Conservation (phyloP, 768 basidiomycete species). For the Lactarius vividus region DNA sequence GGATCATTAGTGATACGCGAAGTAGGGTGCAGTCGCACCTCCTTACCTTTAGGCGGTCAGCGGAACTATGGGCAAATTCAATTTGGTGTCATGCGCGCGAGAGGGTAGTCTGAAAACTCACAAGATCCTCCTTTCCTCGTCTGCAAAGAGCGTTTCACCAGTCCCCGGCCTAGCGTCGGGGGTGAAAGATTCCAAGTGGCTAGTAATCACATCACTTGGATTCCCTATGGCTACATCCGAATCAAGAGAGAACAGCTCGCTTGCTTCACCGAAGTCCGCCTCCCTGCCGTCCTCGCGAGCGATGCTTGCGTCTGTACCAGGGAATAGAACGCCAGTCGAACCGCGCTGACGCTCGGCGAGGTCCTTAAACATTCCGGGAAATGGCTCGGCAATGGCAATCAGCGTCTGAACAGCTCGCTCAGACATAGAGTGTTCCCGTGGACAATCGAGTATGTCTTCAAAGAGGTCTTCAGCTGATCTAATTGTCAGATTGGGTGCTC, state of each 20-base stretch:
- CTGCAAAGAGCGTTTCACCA: constrained; percentile 62
- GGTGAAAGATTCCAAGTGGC: constrained; percentile 61
- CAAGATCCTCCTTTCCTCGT: constrained; percentile 63
- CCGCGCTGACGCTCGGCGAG: constrained; percentile 34
- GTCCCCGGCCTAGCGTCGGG: constrained; percentile 68
- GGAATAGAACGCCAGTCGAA: constrained; percentile 54
- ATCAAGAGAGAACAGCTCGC: constrained; percentile 61
- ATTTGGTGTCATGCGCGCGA: neutral
- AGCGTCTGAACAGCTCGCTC: constrained; percentile 4
- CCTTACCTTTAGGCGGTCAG: constrained; percentile 67
- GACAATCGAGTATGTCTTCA: constrained; percentile 1
- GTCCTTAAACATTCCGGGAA: constrained; percentile 12
- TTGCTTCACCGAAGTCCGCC: constrained; percentile 53
- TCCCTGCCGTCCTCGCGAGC: constrained; percentile 54
- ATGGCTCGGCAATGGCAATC: constrained; percentile 11
- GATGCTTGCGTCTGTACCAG: constrained; percentile 61
- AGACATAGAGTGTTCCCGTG: neutral
- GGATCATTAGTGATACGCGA: neutral
- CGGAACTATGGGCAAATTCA: constrained; percentile 45
- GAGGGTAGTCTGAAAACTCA: constrained; percentile 35
- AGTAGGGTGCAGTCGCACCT: neutral
- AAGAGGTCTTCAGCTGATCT: constrained; percentile 53
- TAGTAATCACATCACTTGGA: constrained; percentile 58
- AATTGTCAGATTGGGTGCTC: neutral
- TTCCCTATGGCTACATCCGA: constrained; percentile 61